These are phyloP conservation scores for Hypoxylon cercidicola DNA, from an alignment of 495 filamentous ascomycete species.

Conservation along the genomic window DNA sequence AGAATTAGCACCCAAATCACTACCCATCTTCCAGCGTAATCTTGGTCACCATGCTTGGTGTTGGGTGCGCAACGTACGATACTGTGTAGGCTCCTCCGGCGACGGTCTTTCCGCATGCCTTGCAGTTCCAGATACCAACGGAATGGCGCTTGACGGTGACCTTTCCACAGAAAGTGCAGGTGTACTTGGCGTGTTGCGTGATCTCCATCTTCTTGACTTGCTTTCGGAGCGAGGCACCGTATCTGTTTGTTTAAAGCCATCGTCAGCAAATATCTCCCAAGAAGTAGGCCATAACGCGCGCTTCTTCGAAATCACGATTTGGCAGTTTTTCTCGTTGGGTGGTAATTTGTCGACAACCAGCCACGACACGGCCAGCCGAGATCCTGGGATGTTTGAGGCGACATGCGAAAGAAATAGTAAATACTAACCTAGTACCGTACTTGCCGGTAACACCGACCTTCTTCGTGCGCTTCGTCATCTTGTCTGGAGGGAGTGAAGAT, in stretches of 20 bases:
- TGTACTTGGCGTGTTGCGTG: slow-evolving; percentile 93
- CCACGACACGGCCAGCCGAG: slow-evolving; percentile 11
- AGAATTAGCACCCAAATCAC: slow-evolving; percentile 35
- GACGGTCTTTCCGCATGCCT: slow-evolving; percentile 89
- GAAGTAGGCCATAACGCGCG: not conserved
- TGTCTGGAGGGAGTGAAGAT: slow-evolving; percentile 57
- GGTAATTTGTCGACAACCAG: slow-evolving; percentile 1
- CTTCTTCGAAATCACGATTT: not conserved
- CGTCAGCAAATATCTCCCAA: slow-evolving; percentile 7
- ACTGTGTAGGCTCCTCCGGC: slow-evolving; percentile 97
- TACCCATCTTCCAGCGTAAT: not conserved
- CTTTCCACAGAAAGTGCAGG: slow-evolving; percentile 92
- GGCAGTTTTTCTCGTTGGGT: not conserved
- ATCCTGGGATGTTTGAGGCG: slow-evolving; percentile 6
- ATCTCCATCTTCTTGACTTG: slow-evolving; percentile 99
- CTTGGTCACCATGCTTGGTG: not conserved
- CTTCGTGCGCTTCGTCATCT: slow-evolving; percentile 98
- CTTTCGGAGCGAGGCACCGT: slow-evolving; percentile 99
- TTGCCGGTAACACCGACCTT: slow-evolving; percentile 89
- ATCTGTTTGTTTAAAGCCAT: slow-evolving; percentile 59
- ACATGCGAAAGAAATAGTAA: slow-evolving; percentile 15
- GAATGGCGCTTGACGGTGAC: slow-evolving; percentile 89
- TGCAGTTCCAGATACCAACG: slow-evolving; percentile 98
- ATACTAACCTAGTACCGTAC: slow-evolving; percentile 68
- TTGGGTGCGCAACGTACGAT: slow-evolving; percentile 73